Evolutionary conservation across 2,329 filamentous ascomycete species (phyloP).

Genomic region (Apiospora koreana): DNA sequence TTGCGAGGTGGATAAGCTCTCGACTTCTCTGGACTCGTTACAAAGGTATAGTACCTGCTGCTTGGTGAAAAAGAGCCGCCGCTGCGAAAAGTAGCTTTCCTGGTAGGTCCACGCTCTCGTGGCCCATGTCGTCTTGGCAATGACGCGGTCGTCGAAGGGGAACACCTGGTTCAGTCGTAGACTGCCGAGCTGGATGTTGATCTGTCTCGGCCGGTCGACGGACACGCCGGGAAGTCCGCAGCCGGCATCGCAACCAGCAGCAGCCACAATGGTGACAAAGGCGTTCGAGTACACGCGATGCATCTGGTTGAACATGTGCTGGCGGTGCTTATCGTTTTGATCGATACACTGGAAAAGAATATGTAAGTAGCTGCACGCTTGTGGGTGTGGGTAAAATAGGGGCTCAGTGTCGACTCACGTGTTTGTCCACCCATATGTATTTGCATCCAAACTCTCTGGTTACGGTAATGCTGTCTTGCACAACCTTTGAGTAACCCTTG

Average conservation of each 20-base stretch:
- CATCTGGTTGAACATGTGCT: background rate
- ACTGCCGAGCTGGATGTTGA: background rate
- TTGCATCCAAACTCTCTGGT: background rate
- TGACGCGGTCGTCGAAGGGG: background rate
- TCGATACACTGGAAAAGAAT: background rate
- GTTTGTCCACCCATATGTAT: background rate
- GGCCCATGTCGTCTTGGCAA: background rate
- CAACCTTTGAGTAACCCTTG: background rate
- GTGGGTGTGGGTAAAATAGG: background rate
- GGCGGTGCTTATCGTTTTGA: background rate
- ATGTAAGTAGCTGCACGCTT: background rate
- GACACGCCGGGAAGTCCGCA: background rate
- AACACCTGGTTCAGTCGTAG: background rate
- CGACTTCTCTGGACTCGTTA: background rate
- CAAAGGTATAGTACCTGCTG: background rate
- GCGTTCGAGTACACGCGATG: background rate
- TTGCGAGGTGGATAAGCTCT: background rate
- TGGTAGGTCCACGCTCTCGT: background rate
- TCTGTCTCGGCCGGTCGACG: background rate
- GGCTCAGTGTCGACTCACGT: background rate
- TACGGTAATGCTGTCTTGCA: background rate
- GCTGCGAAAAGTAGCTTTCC: background rate
- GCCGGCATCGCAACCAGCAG: background rate
- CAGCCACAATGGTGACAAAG: background rate
- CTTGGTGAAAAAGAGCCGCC: background rate